Base-by-base conservation (phyloP, 257 asterid genomes). In the Nicotiana benthamiana region DNA sequence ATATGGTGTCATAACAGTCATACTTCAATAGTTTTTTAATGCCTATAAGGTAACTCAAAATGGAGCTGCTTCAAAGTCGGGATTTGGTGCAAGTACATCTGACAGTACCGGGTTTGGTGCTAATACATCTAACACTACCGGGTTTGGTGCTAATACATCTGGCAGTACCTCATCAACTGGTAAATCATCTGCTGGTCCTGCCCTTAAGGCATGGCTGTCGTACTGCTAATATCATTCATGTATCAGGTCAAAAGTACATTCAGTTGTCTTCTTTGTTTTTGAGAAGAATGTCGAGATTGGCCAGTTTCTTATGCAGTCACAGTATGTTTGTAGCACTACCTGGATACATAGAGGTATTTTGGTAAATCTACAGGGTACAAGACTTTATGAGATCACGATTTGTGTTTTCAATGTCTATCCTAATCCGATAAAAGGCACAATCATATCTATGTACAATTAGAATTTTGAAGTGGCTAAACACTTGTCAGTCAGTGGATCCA, bases 21-120 rank as follows among this genome's bases (percentile, higher is more conserved):
- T 61, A 28, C 20, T 18, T 77, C 60, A 56, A 74, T 77, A 74
- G 81, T 77, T 76, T 53, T 75, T 79, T 20, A 63, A 60, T 81
- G 53, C 80, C 79, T 82, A 22, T 83, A 87, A 96, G 97, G 95
- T 86, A 85, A 85, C 92, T 75, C 93, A 90, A 83, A 96, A 94
- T 86, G 96, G 97, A 64, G 85, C 90, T 63, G 91, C 97, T 82
- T 80, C 92, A 52, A 87, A 84, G 74, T 87, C 79, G 27, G 95
- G 85, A 80, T 83, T 86, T 72, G 86, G 88, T 67, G 75, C 60
- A 72, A 46, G 46, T 46, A 46, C 92, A 82, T 84, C 89, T 56
- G 89, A 86, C 82, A 90, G 85, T 77, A 87, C 92, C 36, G 12
- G 85, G 80, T 83, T 86, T 72, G 86, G 88, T 67, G 74, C 60